Evolutionary conservation across 1,139 yeast genomes (phyloP), one percentile per base, ranked within the genome.

Genomic region (Diutina siamensis): DNA sequence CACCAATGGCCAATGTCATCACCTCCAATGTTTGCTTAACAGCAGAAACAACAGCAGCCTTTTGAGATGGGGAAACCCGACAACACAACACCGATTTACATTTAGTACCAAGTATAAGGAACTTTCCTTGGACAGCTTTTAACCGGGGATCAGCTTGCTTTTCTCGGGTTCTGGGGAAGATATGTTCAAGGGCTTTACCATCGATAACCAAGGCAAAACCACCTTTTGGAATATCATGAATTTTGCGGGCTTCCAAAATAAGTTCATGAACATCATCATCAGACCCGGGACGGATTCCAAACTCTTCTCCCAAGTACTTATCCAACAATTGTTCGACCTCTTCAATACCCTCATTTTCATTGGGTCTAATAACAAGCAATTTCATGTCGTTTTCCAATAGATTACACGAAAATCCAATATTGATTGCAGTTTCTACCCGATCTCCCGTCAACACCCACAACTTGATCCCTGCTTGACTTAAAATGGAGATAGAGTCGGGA

Each of bases 1-100:
- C 83, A 35, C 83, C 83, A 54, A 78, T 74, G 0, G 83, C 83
- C 49, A 78, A 65, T 1, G 83, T 78, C 79, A 78, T 76, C n/a
- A 71, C 83, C 33, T 66, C 58, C 47, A 78, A 67, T 27, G 63
- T 63, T 31, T 65, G 59, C 52, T 76, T 77, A 3, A 78, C 83
- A 57, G 74, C 59, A 47, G 59, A 65, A 20, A 77, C 82, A 48
- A 78, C 77, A 48, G 64, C 66, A 2, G 83, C 83, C 57, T 78
- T 78, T 56, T 78, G 83, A 10, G 81, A 66, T 13, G 83, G 83
- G 4, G 83, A 77, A 36, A 78, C 83, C 55, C 83, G 70, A 56
- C 83, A 78, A 58, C 83, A 78, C 48, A 78, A 61, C 27, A 78
- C 83, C 2, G 83, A 72, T 45, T 71, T 71, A 61, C 83, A 78